Base-by-base conservation (phyloP, 2,329 filamentous ascomycete genomes). In the Fusarium sp. region DNA sequence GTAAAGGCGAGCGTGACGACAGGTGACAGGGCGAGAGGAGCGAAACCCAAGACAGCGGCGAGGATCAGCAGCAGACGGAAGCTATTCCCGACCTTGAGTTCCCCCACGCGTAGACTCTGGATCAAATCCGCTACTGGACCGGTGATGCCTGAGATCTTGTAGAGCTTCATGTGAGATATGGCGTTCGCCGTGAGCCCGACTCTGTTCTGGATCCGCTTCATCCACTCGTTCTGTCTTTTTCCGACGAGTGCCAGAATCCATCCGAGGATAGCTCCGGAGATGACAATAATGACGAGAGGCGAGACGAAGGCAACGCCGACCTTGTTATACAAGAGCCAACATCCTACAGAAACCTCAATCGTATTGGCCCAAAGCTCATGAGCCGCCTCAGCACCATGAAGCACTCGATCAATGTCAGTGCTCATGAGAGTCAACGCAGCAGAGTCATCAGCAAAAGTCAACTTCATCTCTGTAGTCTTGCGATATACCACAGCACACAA, bases 361-460 rank as follows among this genome's bases (percentile, higher is more conserved):
- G 79, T 60, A 42, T 76, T 82, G 0, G 80, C 83, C 85, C 84
- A 86, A 6, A 83, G 66, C 29, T 85, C 82, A 55, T 87, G 86
- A 35, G 85, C 64, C 2, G 64, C 71, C 5, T 73, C 64, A 5
- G 81, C 76, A 1, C 83, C 85, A 0, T 72, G 51, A 2, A 80
- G 74, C 4, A 87, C 82, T 6, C 82, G 80, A 65, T 87, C 85
- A 11, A 87, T 79, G 56, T 88, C 86, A 5, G 84, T 81, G 64
- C 81, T 85, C 85, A 87, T 87, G 4, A 87, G 78, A 0, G 86
- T 87, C 49, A 87, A 70, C 0, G 84, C 81, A 0, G 84, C 82
- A 4, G 82, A 79, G n/a, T 85, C 81, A 36, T 83, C 81, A 4
- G 81, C 76, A 0, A 78, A 74, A 0, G 79, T 79, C 4, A 81